Conservation (phyloP, 371 early-diverging fungal genomes). For the Mucor irregularis region DNA sequence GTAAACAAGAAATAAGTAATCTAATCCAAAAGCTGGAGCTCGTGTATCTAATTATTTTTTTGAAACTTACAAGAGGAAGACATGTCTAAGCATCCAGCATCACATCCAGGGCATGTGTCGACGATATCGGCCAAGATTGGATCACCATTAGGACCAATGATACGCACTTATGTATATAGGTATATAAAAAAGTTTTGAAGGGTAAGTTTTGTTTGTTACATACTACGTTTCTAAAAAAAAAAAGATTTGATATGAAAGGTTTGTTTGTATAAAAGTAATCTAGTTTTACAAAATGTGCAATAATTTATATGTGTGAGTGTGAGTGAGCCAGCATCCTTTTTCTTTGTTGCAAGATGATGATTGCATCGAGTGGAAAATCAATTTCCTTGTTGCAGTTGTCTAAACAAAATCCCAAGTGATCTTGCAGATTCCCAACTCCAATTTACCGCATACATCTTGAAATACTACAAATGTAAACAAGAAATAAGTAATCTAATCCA, state of each 20-base stretch:
- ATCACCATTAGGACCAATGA: slow-evolving; percentile 25
- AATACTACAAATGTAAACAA: slow-evolving; percentile 24
- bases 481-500: neutral
- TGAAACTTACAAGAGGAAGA: slow-evolving; percentile 36
- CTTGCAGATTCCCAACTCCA: slow-evolving; percentile 16
- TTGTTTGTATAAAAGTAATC: too few species aligned
- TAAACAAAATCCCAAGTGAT: slow-evolving; percentile 27
- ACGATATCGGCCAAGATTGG: slow-evolving; percentile 46
- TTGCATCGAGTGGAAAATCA: too few species aligned
- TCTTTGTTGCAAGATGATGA: too few species aligned
- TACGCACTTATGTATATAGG: too few species aligned
- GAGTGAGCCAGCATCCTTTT: too few species aligned
- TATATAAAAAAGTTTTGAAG: too few species aligned
- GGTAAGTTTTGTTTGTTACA: too few species aligned
- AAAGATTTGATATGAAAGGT: too few species aligned
- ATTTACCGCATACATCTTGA: slow-evolving; percentile 24
- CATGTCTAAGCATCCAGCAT: slow-evolving; percentile 53
- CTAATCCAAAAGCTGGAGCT: neutral
- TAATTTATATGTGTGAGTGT: too few species aligned
- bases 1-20: neutral
- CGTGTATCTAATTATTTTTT: neutral
- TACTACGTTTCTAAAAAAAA: too few species aligned
- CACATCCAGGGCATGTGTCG: slow-evolving; percentile 61
- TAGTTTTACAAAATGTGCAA: too few species aligned
- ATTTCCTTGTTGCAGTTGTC: too few species aligned